Conservation (phyloP, 2,329 filamentous ascomycete genomes). For the Sporothrix curviconia region DNA sequence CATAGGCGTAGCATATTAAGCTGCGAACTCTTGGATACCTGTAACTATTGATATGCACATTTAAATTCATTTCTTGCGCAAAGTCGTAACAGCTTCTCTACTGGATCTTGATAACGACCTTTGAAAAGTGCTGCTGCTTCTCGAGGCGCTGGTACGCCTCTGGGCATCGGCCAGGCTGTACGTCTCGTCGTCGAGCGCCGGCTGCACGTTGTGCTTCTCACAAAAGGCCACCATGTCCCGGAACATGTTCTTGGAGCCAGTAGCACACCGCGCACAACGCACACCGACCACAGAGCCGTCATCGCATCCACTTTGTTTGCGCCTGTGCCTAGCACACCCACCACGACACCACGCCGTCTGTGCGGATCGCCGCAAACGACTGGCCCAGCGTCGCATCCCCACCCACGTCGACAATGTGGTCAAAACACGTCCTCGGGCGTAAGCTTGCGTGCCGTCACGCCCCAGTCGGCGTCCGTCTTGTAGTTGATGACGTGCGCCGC, state of each 20-base stretch:
- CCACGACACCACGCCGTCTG: conserved; percentile 31
- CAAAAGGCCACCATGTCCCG: conserved; percentile 38
- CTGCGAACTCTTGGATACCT: too few relatives aligned
- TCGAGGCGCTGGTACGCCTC: conserved; percentile 50
- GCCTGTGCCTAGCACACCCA: conserved; percentile 39
- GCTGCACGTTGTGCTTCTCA: conserved; percentile 37
- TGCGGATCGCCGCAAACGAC: conserved; percentile 26
- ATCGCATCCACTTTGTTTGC: conserved; percentile 36
- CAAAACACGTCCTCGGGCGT: conserved; percentile 40
- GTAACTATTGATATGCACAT: too few relatives aligned
- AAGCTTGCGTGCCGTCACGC: conserved; percentile 43
- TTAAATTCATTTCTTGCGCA: too few relatives aligned
- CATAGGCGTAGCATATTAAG: too few relatives aligned
- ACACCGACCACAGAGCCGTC: conserved; percentile 38
- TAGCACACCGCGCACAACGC: conserved; percentile 36
- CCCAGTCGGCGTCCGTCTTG: conserved; percentile 45
- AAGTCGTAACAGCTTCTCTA: too few relatives aligned
- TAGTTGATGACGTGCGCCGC: conserved; percentile 54
- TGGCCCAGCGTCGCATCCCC: conserved; percentile 45
- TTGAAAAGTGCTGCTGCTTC: conserved; percentile 50
- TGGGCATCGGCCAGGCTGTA: conserved; percentile 34
- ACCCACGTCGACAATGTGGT: conserved; percentile 51
- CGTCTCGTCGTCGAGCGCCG: conserved; percentile 32
- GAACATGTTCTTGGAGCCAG: conserved; percentile 35
- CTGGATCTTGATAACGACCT: conserved; percentile 39